Base-by-base conservation (phyloP, 495 filamentous ascomycete species). In the Letharia lupina region DNA sequence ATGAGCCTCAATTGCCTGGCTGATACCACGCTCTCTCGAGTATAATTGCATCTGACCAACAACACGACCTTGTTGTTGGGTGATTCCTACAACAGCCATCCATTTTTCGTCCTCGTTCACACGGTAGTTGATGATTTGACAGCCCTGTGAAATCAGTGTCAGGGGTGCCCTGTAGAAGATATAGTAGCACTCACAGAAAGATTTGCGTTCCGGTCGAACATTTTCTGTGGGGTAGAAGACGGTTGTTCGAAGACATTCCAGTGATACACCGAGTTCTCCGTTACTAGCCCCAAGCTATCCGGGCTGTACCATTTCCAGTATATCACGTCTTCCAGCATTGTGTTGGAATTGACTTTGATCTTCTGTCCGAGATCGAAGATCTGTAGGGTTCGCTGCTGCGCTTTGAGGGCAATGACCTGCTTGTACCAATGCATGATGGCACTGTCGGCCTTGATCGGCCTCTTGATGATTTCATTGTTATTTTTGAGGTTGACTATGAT, bases 241-340 rank as follows among this genome's bases (percentile, higher is more conserved):
- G 83, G 81, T 40, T 85, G 79, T 71, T 96, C 91, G 70, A 91
- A 91, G 65, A 97, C 89, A 75, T 98, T 91, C 94, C 94, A 99
- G 80, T 98, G 94, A 78, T 91, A 99, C 62, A 99, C 90, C 33
- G 88, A 82, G 69, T 78, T 87, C 40, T 96, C 91, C 45, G 93
- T 97, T 47, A 99, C 89, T 74, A 99, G 75, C 63, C 94, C 94
- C 60, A 99, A 76, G 63, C 84, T 87, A 60, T 82, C 88, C 70
- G 93, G 87, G 78, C 89, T 96, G 79, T 93, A 89, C 95, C 95
- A 99, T 79, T 96, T 96, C 94, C 94, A 99, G 83, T 94, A 99
- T 18, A 90, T 85, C 63, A 99, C 90, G 79, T 98, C 95, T 76
- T 98, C 95, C 73, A 87, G 89, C 91, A 97, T 97, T 15, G 87